A percentile compares a stretch with the other conserved stretches of the same genome.
These are phyloP conservation scores for Fusarium tanahbumbuense DNA, from an alignment of 2,329 filamentous ascomycete species.

Conservation along the genomic window DNA sequence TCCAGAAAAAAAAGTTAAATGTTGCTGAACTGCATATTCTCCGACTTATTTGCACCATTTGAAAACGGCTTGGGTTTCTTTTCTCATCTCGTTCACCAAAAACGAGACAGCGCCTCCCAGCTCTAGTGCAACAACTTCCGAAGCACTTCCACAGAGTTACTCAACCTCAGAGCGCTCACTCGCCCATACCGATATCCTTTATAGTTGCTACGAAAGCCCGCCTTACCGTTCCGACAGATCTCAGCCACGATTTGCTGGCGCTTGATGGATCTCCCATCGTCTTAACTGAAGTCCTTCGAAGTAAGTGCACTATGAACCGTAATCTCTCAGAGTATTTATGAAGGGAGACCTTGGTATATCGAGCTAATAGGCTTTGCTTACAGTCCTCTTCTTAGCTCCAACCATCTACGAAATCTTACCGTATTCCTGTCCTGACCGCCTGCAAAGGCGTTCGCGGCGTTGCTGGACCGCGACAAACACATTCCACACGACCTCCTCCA, in stretches of 20 bases:
- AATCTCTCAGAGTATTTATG: rapidly evolving
- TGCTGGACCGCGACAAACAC: background rate
- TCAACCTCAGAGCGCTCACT: background rate
- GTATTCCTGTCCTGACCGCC: background rate
- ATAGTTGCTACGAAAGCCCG: background rate
- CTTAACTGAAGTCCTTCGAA: background rate
- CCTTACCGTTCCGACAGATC: background rate
- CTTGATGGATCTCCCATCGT: background rate
- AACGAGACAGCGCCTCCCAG: background rate
- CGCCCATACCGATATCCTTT: background rate
- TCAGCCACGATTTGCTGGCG: background rate
- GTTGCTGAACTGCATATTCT: background rate
- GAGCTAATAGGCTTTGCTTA: background rate
- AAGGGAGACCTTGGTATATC: background rate
- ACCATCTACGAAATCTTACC: background rate
- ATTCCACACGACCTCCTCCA: background rate
- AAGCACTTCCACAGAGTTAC: background rate
- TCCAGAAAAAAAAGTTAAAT: no score
- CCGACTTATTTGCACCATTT: background rate
- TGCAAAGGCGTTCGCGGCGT: background rate
- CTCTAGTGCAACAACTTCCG: background rate
- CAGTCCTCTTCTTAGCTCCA: background rate
- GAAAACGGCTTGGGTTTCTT: background rate
- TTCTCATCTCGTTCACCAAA: background rate
- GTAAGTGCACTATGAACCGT: background rate